phyloP scores from a whole-genome alignment of 179 eudicot species.

The Vitellaria paradoxa region DNA sequence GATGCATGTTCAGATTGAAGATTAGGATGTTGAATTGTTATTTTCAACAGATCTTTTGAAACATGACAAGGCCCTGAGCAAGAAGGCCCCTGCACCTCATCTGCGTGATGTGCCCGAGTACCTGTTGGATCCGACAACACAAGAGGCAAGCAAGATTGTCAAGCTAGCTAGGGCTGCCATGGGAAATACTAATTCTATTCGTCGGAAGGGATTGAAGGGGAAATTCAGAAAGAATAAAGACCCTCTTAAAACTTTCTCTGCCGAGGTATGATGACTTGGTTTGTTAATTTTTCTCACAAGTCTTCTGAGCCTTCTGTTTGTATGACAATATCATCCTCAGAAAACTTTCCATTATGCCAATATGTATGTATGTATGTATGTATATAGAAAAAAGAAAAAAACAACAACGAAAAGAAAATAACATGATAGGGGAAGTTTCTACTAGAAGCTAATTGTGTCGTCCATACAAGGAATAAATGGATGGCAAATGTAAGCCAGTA shows the following conservation, averaged over 20 bases:
- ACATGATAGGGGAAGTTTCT: not conserved
- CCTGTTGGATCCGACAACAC: constrained; percentile 73
- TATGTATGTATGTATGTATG: too few relatives aligned
- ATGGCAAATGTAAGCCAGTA: too few relatives aligned
- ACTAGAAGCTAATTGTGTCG: too few relatives aligned
- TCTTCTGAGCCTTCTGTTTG: not conserved
- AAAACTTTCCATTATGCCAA: not conserved
- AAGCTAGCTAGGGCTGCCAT: constrained; percentile 91
- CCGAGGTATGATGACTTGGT: constrained; percentile 44
- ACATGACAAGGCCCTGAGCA: constrained; percentile 88
- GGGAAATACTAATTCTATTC: constrained; percentile 50
- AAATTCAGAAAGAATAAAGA: constrained; percentile 56
- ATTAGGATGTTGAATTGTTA: constrained; percentile 5
- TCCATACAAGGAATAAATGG: too few relatives aligned
- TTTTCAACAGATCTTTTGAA: constrained; percentile 70
- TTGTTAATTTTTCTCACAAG: not conserved
- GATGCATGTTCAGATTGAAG: not conserved
- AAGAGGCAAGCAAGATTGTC: constrained; percentile 87
- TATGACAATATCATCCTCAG: not conserved
- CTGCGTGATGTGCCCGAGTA: constrained; percentile 85
- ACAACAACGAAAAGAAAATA: not conserved
- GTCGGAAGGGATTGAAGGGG: constrained; percentile 43
- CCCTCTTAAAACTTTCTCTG: constrained; percentile 81
- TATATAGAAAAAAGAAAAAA: too few relatives aligned
- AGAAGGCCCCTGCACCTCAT: constrained; percentile 75